Base-by-base conservation (phyloP, 495 filamentous ascomycete genomes). In the Tuber umbilicatum region DNA sequence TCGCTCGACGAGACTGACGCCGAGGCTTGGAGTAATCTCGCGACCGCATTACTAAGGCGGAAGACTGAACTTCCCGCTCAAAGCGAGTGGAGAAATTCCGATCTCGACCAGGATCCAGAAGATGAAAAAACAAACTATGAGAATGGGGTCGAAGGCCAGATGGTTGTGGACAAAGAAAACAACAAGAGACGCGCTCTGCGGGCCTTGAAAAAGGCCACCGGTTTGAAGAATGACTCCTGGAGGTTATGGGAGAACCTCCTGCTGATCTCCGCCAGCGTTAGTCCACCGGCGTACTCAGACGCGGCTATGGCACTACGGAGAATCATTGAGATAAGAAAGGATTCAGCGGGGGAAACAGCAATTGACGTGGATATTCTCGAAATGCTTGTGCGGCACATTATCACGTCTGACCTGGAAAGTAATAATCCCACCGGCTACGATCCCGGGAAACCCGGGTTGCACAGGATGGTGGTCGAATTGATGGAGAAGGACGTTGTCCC, bases 211-310 rank as follows among this genome's bases (percentile, higher is more conserved):
- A 89, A 90, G 72, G 95, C 94, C 47, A 92, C 93, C 3, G 85
- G 87, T 21, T 87, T 95, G 37, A 94, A 95, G 45, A 87, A 91
- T 82, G 90, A 91, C 74, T 92, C 93, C 84, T 91, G 89, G 86
- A 89, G 92, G 74, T 97, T 99, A 77, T 97, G 94, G 94, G 92
- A 97, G 76, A 99, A 99, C 81, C 88, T 97, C 21, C 87, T 98
- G 69, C 93, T 91, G 2, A 90, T 99, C 55, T 91, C 92, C 0
- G 89, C 92, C 6, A 91, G 92, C 14, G 86, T 94, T 23, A 86
- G 87, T 0, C 94, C 94, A 0, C 90, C 91, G 0, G 88, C 92
- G 0, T 91, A 91, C 81, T 83, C 85, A 2, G 93, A 97, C 60
- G 85, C 97, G 31, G 83, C 97, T 23, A 84, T 89, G 19, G 93